phyloP scores from a whole-genome alignment of 148 eudicot genomes.

The Arbutus unedo region DNA sequence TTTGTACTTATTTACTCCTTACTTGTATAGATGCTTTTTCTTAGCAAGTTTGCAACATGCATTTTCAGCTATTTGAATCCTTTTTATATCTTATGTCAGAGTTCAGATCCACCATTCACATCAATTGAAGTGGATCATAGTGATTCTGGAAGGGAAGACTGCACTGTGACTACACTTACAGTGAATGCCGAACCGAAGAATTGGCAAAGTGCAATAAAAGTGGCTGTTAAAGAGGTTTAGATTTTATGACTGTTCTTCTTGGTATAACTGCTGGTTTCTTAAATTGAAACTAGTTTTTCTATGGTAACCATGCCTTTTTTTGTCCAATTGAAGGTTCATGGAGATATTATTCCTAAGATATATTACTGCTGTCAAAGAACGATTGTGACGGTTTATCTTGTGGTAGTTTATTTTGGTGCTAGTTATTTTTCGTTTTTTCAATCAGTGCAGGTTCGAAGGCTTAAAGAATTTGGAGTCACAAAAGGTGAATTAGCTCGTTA shows the following conservation, averaged over 20 bases:
- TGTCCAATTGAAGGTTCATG: background rate
- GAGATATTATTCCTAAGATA: background rate
- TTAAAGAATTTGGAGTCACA: constrained; percentile 96
- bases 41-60: background rate
- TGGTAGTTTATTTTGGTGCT: background rate
- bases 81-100: constrained; percentile 41
- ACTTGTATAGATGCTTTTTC: background rate
- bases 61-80: constrained; percentile 19
- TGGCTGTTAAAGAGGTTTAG: constrained; percentile 97
- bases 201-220: constrained; percentile 90
- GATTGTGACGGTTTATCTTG: background rate
- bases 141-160: constrained; percentile 99
- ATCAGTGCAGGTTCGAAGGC: constrained; percentile 80
- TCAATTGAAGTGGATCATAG: constrained; percentile 97
- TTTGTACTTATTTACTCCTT: background rate
- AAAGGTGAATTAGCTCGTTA: constrained; percentile 96
- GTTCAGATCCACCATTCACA: constrained; percentile 97
- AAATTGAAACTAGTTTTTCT: background rate
- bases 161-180: constrained; percentile 97
- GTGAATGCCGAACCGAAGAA: constrained; percentile 95
- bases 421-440: constrained; percentile 2
- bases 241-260: background rate
- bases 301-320: background rate
- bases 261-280: background rate
- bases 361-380: background rate